These are phyloP conservation scores for Lipomyces oligophaga DNA, from an alignment of 805 yeast genomes.

Conservation along the genomic window DNA sequence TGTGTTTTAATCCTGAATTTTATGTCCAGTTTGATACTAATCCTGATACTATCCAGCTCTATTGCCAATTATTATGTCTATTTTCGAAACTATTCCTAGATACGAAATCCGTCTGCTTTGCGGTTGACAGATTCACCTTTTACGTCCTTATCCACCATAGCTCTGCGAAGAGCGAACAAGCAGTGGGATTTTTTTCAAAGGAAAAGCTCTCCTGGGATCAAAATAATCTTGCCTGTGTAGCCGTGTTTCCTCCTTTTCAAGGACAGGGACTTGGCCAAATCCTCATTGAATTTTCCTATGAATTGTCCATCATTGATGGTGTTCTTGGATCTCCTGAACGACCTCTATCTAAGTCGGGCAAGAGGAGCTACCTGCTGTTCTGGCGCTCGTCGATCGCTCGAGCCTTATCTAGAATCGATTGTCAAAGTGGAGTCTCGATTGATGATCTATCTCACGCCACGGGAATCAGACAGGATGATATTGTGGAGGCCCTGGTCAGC, in stretches of 20 bases:
- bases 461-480: conserved; percentile 38
- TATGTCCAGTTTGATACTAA: not conserved
- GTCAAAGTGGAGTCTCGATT: conserved; percentile 28
- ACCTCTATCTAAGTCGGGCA: conserved; percentile 83
- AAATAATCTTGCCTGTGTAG: conserved; percentile 85
- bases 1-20: not conserved
- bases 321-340: conserved; percentile 76
- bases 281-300: conserved; percentile 79
- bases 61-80: conserved; percentile 76
- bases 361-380: conserved; percentile 62
- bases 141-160: conserved; percentile 46
- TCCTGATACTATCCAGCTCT: conserved; percentile 40
- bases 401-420: conserved; percentile 14
- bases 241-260: conserved; percentile 91
- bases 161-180: conserved; percentile 37
- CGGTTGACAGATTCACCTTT: conserved; percentile 74
- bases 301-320: conserved; percentile 60
- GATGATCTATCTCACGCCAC: conserved; percentile 34
- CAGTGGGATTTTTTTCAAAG: conserved; percentile 91
- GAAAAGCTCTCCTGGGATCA: conserved; percentile 72
- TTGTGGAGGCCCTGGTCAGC: conserved; percentile 34
- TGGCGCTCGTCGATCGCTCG: conserved; percentile 61
- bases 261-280: conserved; percentile 71
- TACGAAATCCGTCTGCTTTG: conserved; percentile 81
- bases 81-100: conserved; percentile 86